Conservation (phyloP, 2,329 filamentous ascomycete genomes). For the Ceratocystis alfenasii region DNA sequence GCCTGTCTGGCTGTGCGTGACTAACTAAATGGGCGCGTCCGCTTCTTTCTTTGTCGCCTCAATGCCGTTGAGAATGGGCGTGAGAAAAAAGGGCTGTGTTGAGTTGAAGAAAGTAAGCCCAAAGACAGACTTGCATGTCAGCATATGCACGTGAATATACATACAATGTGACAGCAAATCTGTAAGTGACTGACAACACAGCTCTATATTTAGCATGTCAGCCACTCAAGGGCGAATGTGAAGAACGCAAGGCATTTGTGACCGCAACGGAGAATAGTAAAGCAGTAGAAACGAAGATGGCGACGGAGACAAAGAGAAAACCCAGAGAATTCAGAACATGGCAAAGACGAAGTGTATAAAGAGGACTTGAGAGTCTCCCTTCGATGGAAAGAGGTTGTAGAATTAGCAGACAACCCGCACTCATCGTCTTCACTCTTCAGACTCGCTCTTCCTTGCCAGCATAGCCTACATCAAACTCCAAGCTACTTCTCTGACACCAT, state of each 20-base stretch:
- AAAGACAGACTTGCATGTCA: background rate
- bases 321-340: background rate
- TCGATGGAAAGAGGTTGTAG: background rate
- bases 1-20: background rate
- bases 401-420: background rate
- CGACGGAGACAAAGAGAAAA: background rate
- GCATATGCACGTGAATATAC: background rate
- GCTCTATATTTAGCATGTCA: slow-evolving; percentile 1
- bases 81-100: background rate
- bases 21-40: background rate
- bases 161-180: background rate
- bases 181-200: background rate
- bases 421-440: background rate
- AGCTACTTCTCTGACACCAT: slow-evolving; percentile 26
- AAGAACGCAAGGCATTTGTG: background rate
- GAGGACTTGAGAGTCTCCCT: background rate
- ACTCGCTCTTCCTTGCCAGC: slow-evolving; percentile 11
- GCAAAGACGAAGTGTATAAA: background rate
- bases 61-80: background rate
- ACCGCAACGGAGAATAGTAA: background rate
- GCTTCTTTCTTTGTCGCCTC: background rate
- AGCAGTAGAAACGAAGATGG: background rate
- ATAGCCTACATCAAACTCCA: slow-evolving; percentile 24
- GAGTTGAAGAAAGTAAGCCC: background rate
- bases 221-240: background rate